Conservation (phyloP, 1,284 basidiomycete genomes). For the Puccinia triticina region DNA sequence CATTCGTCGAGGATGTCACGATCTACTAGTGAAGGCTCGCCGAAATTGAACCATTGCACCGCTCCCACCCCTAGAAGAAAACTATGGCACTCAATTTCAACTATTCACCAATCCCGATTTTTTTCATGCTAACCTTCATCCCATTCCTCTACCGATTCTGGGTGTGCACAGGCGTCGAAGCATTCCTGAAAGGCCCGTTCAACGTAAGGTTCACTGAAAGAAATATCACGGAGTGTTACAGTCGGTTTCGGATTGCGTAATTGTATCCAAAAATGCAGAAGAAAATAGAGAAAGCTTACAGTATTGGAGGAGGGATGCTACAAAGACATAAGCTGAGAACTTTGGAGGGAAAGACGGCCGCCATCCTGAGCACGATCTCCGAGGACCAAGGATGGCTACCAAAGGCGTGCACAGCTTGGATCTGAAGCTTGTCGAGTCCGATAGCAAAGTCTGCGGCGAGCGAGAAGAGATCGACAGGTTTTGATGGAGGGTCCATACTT, state of each 20-base stretch:
- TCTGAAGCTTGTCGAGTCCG: constrained; percentile 18
- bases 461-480: constrained; percentile 12
- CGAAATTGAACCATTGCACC: constrained; percentile 27
- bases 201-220: neutral
- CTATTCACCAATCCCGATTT: neutral
- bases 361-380: constrained; percentile 36
- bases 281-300: neutral
- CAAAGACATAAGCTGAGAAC: constrained; percentile 23
- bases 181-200: constrained; percentile 38
- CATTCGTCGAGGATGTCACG: constrained; percentile 41
- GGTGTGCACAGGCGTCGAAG: constrained; percentile 13
- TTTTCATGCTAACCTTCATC: constrained; percentile 24
- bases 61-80: constrained; percentile 5
- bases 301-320: neutral
- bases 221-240: neutral
- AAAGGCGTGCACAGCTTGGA: constrained; percentile 18
- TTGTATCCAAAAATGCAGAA: neutral
- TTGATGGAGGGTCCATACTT: neutral
- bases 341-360: constrained; percentile 6
- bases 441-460: constrained; percentile 40
- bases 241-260: neutral
- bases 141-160: constrained; percentile 40
- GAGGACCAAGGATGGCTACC: constrained; percentile 24
- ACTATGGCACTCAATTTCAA: neutral
- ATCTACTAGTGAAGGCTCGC: constrained; percentile 5